These are phyloP conservation scores for Kuraishia ogatae DNA, from an alignment of 805 yeast species.

Conservation along the genomic window DNA sequence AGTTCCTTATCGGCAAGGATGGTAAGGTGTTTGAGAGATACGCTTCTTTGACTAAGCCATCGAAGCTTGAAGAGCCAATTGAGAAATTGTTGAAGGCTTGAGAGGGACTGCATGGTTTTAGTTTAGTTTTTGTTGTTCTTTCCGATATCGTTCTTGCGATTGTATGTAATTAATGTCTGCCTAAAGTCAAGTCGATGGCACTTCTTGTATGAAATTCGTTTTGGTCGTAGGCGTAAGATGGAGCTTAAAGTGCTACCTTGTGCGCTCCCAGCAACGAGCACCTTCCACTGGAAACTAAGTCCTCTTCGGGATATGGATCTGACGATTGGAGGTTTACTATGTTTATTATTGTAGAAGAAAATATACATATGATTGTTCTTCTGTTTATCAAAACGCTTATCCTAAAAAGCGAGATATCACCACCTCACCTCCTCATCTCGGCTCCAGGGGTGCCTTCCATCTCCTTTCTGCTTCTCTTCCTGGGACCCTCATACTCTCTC, in stretches of 20 bases:
- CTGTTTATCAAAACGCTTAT: too few species aligned
- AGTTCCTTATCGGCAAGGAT: slow-evolving; percentile 43
- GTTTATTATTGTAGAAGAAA: too few species aligned
- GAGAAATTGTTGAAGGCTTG: slow-evolving; percentile 39
- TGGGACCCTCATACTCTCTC: slow-evolving; percentile 46
- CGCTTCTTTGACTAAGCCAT: slow-evolving; percentile 63
- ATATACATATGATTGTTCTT: too few species aligned
- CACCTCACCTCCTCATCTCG: neutral
- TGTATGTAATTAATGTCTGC: neutral
- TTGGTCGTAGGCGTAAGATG: too few species aligned
- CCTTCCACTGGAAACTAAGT: too few species aligned
- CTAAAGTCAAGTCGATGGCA: too few species aligned
- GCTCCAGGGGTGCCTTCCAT: neutral
- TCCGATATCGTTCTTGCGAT: neutral
- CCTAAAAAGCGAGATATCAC: too few species aligned
- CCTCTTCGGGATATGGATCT: too few species aligned
- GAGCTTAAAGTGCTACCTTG: too few species aligned
- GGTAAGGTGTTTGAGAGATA: slow-evolving; percentile 47
- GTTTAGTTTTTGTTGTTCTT: neutral
- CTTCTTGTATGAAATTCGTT: too few species aligned
- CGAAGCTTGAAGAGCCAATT: slow-evolving; percentile 45
- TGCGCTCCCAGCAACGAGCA: too few species aligned
- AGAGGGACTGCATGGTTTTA: neutral
- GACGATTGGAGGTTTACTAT: too few species aligned
- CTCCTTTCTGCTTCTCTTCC: slow-evolving; percentile 2